phyloP scores from a whole-genome alignment of 768 basidiomycete species.

The Amanita rimosa region DNA sequence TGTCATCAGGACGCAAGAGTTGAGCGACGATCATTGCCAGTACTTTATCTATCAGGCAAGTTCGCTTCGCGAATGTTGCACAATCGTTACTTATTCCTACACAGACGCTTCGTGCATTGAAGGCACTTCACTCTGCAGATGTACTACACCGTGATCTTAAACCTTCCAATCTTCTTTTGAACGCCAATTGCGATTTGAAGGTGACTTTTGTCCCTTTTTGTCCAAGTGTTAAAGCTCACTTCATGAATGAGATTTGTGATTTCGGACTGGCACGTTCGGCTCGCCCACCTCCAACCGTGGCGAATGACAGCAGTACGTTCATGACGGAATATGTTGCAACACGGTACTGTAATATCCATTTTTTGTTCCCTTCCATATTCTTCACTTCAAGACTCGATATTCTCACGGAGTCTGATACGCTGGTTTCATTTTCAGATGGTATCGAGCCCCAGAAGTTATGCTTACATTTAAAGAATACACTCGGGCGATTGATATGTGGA shows the following conservation, averaged over 20 bases:
- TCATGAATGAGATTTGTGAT: constrained; percentile 36
- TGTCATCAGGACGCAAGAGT: constrained; percentile 80
- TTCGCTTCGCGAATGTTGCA: constrained; percentile 26
- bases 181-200: constrained; percentile 84
- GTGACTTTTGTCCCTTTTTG: constrained; percentile 19
- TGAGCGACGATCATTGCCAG: constrained; percentile 85
- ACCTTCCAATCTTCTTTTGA: constrained; percentile 80
- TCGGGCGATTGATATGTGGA: constrained; percentile 72
- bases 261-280: constrained; percentile 56
- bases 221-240: background rate
- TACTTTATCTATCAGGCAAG: constrained; percentile 23
- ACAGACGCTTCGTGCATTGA: constrained; percentile 81
- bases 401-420: background rate
- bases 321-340: constrained; percentile 89
- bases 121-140: constrained; percentile 82
- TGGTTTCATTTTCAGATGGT: constrained; percentile 36
- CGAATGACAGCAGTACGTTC: constrained; percentile 22
- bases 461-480: constrained; percentile 86
- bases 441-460: constrained; percentile 92
- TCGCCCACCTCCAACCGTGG: constrained; percentile 6
- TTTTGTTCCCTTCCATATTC: background rate
- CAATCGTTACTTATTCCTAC: constrained; percentile 16
- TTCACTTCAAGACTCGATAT: background rate
- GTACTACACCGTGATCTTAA: constrained; percentile 74
- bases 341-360: constrained; percentile 18